Conservation (phyloP, 768 basidiomycete species). For the Termitomyces sp. region DNA sequence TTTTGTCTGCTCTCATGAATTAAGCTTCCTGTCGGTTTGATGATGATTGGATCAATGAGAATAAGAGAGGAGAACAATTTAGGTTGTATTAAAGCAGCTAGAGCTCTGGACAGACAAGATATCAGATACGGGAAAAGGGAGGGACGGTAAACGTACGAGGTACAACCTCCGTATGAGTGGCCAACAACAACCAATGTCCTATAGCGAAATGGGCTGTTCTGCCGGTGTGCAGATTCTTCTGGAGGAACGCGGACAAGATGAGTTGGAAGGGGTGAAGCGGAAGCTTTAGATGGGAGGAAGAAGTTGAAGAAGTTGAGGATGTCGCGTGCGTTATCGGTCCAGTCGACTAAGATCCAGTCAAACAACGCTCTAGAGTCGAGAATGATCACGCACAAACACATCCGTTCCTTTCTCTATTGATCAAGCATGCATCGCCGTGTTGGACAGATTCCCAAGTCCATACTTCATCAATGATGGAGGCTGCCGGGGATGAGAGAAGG, state of each 20-base stretch:
- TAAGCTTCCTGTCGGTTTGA: conserved; percentile 18
- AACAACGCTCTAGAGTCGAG: neutral
- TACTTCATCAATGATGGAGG: conserved; percentile 49
- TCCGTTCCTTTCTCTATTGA: conserved; percentile 57
- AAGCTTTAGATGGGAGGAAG: conserved; percentile 49
- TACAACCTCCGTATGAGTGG: conserved; percentile 82
- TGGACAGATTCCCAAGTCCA: conserved; percentile 84
- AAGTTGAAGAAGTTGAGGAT: conserved; percentile 68
- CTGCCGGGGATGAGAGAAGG: conserved; percentile 41
- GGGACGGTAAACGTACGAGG: conserved; percentile 43
- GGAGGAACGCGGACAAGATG: conserved; percentile 46
- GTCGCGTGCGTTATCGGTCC: conserved; percentile 75
- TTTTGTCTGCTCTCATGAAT: conserved; percentile 5
- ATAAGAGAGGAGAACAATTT: conserved; percentile 65
- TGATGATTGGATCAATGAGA: conserved; percentile 75
- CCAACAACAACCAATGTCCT: conserved; percentile 65
- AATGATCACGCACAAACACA: conserved; percentile 45
- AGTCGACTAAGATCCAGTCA: conserved; percentile 50
- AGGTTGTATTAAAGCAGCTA: conserved; percentile 60
- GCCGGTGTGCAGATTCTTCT: conserved; percentile 37
- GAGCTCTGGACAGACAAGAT: conserved; percentile 18
- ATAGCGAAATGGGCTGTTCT: conserved; percentile 38
- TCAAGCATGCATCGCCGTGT: conserved; percentile 74
- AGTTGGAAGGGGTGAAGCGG: conserved; percentile 37
- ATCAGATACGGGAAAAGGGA: neutral